A percentile compares a stretch with the other conserved stretches of the same genome.
These are phyloP conservation scores for Flaveria linearis DNA, from an alignment of 129 eudicot species.

Conservation along the genomic window DNA sequence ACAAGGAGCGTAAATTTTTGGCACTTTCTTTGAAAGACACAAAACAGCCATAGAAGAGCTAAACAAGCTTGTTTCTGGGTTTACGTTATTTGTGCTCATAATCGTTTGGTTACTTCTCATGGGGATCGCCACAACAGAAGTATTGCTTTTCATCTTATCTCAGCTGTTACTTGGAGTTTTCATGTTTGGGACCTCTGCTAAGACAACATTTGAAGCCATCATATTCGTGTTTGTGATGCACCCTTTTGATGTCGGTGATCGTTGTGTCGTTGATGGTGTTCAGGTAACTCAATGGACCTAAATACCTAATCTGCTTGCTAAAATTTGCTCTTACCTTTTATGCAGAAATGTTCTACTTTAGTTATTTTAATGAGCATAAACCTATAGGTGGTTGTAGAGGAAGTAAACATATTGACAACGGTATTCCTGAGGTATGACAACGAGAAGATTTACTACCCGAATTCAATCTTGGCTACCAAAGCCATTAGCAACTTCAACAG, in stretches of 20 bases:
- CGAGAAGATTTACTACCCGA: conserved; percentile 70
- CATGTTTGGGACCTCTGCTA: conserved; percentile 59
- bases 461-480: conserved; percentile 61
- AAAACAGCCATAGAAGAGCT: conserved; percentile 67
- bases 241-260: conserved; percentile 77
- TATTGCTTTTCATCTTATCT: conserved; percentile 63
- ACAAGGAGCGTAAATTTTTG: conserved; percentile 58
- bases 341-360: conserved; percentile 15
- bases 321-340: neutral
- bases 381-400: conserved; percentile 67
- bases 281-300: conserved; percentile 47
- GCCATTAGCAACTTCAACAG: conserved; percentile 75
- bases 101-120: conserved; percentile 62
- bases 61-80: conserved; percentile 49
- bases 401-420: conserved; percentile 69
- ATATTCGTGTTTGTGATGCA: conserved; percentile 63
- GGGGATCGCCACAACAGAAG: conserved; percentile 62
- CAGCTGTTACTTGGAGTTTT: conserved; percentile 60
- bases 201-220: conserved; percentile 61
- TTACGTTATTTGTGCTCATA: conserved; percentile 33
- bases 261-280: conserved; percentile 68
- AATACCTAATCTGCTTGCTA: neutral
- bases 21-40: conserved; percentile 63
- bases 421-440: conserved; percentile 65
- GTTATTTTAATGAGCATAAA: conserved; percentile 12